These are phyloP conservation scores for Maudiozyma saulgeensis DNA, from an alignment of 805 yeast species.

Conservation along the genomic window DNA sequence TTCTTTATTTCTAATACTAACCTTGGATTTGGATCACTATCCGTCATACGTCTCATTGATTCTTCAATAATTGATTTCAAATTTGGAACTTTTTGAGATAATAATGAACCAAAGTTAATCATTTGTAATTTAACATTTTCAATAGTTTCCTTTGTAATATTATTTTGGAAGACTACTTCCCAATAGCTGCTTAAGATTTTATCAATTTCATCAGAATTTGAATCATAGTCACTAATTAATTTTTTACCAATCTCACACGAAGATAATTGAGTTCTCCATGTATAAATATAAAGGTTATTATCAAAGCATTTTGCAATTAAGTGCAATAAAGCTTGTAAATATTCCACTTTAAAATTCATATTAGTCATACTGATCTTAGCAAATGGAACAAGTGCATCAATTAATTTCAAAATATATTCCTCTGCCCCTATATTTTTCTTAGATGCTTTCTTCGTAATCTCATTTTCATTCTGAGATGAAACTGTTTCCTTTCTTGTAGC, in stretches of 20 bases:
- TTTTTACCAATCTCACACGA: conserved; percentile 34
- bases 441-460: conserved; percentile 32
- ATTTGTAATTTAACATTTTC: conserved; percentile 54
- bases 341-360: conserved; percentile 5
- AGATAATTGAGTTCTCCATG: conserved; percentile 55
- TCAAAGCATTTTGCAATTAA: conserved; percentile 23
- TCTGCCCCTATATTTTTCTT: conserved; percentile 39
- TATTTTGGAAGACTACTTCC: conserved; percentile 17
- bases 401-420: conserved; percentile 34
- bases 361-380: conserved; percentile 21
- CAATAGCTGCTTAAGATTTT: conserved; percentile 2
- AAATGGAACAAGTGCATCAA: conserved; percentile 31
- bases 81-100: conserved; percentile 11
- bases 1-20: conserved; percentile 31
- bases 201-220: conserved; percentile 4
- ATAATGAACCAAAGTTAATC: conserved; percentile 29
- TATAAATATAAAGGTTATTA: conserved; percentile 25
- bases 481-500: neutral
- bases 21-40: conserved; percentile 39
- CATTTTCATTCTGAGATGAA: conserved; percentile 17
- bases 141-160: conserved; percentile 34
- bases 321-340: conserved; percentile 24
- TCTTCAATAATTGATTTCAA: conserved; percentile 13
- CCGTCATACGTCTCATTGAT: conserved; percentile 20
- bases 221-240: conserved; percentile 10